Percentiles rank a stretch among this genome's conserved stretches.
These are phyloP conservation scores for Spiraea crenata DNA, from an alignment of 331 rosid genomes.

Conservation along the genomic window DNA sequence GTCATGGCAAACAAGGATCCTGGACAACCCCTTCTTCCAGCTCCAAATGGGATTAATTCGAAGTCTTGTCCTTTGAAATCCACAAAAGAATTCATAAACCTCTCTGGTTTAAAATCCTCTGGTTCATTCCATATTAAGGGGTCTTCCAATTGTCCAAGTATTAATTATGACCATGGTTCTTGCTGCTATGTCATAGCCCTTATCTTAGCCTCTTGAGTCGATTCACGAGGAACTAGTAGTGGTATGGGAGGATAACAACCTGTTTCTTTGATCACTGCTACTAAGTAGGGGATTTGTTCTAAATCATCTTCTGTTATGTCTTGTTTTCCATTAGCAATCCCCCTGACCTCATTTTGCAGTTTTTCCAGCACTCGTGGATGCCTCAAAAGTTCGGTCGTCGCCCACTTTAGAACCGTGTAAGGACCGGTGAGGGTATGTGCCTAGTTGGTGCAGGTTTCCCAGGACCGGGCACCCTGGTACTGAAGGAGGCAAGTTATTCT, in stretches of 20 bases:
- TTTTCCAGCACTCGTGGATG: constrained; percentile 18
- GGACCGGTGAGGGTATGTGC: constrained; percentile 28
- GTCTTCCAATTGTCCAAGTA: too few species aligned
- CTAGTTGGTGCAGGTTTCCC: constrained; percentile 46
- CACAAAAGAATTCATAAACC: too few species aligned
- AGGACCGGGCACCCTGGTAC: constrained; percentile 43
- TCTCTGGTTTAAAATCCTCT: too few species aligned
- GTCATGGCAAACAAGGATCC: too few species aligned
- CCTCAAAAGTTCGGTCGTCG: constrained; percentile 21
- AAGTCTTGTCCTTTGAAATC: too few species aligned
- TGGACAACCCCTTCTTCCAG: too few species aligned
- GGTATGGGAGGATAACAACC: constrained; percentile 47
- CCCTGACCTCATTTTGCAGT: constrained; percentile 14
- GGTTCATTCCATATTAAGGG: too few species aligned
- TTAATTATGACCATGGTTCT: too few species aligned
- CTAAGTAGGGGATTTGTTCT: constrained; percentile 33
- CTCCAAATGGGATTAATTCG: too few species aligned
- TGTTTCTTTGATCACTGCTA: constrained; percentile 40
- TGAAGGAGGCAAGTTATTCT: too few species aligned
- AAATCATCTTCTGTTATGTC: constrained; percentile 32
- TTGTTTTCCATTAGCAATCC: constrained; percentile 13
- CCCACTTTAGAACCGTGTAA: constrained; percentile 20
- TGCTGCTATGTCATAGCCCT: constrained; percentile 21
- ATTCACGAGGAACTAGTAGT: constrained; percentile 33
- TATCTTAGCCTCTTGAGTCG: constrained; percentile 30